Percentiles rank a stretch among this genome's conserved stretches.
Evolutionary conservation across 352 stramenopile genomes (phyloP).

Genomic region (Phytophthora aleatoria): DNA sequence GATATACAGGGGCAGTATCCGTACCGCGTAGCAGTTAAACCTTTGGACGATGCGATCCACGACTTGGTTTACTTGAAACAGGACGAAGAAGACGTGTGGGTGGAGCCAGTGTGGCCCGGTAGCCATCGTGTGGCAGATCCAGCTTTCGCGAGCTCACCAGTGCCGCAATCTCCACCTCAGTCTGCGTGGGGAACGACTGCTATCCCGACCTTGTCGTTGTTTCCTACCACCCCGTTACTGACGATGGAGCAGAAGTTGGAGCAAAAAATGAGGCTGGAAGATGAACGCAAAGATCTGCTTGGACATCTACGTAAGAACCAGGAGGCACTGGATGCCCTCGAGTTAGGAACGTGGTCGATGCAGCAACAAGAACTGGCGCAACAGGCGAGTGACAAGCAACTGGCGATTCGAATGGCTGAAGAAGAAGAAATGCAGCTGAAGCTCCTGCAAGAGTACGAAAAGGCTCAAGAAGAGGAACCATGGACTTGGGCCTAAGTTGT

Average conservation of each 20-base stretch:
- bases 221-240: constrained; percentile 20
- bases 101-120: constrained; percentile 19
- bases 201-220: constrained; percentile 18
- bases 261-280: constrained; percentile 25
- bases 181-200: constrained; percentile 19
- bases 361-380: constrained; percentile 30
- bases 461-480: constrained; percentile 24
- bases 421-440: constrained; percentile 29
- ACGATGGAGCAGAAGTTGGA: constrained; percentile 30
- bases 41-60: constrained; percentile 36
- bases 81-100: constrained; percentile 29
- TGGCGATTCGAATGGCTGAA: constrained; percentile 34
- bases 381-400: constrained; percentile 32
- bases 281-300: constrained; percentile 31
- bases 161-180: constrained; percentile 9
- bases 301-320: constrained; percentile 31
- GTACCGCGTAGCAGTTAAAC: constrained; percentile 26
- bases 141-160: neutral
- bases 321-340: constrained; percentile 27
- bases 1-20: constrained; percentile 36
- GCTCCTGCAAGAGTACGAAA: constrained; percentile 25
- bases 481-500: constrained; percentile 19
- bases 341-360: constrained; percentile 31
- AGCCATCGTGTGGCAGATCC: constrained; percentile 18
- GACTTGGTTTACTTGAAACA: constrained; percentile 33